Percentiles rank a stretch among this genome's conserved stretches.
Conservation (phyloP, 2,329 filamentous ascomycete species). For the Cladosporium sp. region DNA sequence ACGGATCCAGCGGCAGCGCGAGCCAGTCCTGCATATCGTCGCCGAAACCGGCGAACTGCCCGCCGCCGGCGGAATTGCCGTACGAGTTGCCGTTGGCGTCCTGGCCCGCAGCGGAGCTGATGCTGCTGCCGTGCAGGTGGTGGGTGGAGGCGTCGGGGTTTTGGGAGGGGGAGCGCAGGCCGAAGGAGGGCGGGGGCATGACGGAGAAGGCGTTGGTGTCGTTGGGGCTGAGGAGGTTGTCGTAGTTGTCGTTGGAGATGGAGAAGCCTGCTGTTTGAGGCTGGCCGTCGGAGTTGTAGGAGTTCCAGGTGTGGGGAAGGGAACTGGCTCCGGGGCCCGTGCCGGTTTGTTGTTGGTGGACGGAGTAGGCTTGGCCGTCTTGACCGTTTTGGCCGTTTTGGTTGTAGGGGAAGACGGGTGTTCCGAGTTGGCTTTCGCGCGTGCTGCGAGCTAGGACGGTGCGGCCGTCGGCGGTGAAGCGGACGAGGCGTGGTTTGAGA, state of each 20-base stretch:
- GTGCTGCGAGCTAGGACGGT: slow-evolving; percentile 17
- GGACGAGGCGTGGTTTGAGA: slow-evolving; percentile 65
- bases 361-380: neutral
- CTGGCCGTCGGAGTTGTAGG: neutral
- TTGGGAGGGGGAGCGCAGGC: slow-evolving; percentile 23
- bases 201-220: slow-evolving; percentile 37
- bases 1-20: slow-evolving; percentile 56
- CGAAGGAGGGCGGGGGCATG: slow-evolving; percentile 45
- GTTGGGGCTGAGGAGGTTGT: slow-evolving; percentile 28
- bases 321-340: slow-evolving; percentile 4
- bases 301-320: slow-evolving; percentile 16
- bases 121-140: neutral
- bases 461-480: slow-evolving; percentile 46
- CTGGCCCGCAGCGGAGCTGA: neutral
- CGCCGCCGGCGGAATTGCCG: slow-evolving; percentile 15
- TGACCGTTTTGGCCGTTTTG: neutral
- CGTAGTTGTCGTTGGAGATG: slow-evolving; percentile 37
- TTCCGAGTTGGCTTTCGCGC: slow-evolving; percentile 12
- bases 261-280: slow-evolving; percentile 20
- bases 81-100: slow-evolving; percentile 15
- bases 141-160: slow-evolving; percentile 20
- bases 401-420: slow-evolving; percentile 4
- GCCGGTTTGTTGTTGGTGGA: neutral
- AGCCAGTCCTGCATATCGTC: slow-evolving; percentile 52
- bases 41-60: slow-evolving; percentile 17